These are phyloP conservation scores for Pythium vanterpoolii DNA, from an alignment of 352 stramenopile genomes.

Conservation along the genomic window DNA sequence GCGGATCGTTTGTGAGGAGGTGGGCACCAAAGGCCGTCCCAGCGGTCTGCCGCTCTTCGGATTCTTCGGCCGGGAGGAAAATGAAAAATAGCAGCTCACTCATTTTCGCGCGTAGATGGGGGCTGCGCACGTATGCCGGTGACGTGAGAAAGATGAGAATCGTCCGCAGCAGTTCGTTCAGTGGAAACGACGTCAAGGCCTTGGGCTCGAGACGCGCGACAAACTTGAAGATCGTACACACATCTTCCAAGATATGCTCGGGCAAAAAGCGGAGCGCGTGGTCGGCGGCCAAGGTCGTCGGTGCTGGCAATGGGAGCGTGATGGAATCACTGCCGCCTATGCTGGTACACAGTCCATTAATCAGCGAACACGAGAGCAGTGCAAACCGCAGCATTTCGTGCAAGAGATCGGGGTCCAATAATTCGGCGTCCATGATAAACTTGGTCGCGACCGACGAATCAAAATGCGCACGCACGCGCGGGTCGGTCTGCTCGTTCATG, in stretches of 20 bases:
- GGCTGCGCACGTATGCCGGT: constrained; percentile 80
- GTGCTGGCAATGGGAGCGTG: constrained; percentile 38
- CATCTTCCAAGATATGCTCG: constrained; percentile 95
- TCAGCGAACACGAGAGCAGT: constrained; percentile 57
- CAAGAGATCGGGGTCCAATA: constrained; percentile 74
- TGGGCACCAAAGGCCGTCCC: constrained; percentile 42
- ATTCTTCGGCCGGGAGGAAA: constrained; percentile 91
- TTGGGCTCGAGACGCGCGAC: constrained; percentile 86
- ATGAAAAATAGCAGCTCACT: constrained; percentile 95
- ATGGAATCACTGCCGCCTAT: constrained; percentile 10
- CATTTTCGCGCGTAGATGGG: constrained; percentile 95
- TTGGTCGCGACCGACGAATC: constrained; percentile 65
- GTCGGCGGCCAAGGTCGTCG: constrained; percentile 24
- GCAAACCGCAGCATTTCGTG: constrained; percentile 76
- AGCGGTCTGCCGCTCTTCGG: constrained; percentile 68
- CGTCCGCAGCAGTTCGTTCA: constrained; percentile 89
- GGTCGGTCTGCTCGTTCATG: constrained; percentile 73
- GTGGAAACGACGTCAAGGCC: constrained; percentile 75
- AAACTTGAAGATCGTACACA: constrained; percentile 91
- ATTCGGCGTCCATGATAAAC: constrained; percentile 77
- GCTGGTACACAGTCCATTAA: constrained; percentile 51
- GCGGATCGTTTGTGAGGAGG: constrained; percentile 54
- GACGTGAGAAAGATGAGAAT: constrained; percentile 91
- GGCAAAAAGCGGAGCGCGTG: constrained; percentile 81
- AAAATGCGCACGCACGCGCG: constrained; percentile 70